Base-by-base conservation (phyloP, 805 yeast genomes). In the Cyberlindnera subsufficiens region DNA sequence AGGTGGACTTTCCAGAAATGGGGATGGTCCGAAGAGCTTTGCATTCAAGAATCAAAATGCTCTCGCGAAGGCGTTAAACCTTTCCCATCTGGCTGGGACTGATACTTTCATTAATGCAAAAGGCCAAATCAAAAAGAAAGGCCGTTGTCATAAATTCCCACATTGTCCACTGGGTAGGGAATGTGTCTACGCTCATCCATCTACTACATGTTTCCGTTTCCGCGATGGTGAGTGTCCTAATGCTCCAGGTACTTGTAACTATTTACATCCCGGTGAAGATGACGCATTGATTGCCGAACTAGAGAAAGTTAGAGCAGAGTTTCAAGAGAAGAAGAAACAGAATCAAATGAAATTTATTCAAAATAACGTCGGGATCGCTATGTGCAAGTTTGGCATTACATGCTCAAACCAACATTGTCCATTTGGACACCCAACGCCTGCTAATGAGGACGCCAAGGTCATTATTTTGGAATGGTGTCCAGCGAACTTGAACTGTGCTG, bases 341-440 rank as follows among this genome's bases (percentile, higher is more conserved):
- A 51, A 52, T 51, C 45, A 49, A 67, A 56, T 59, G 66, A 42
- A 43, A 16, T 41, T 38, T 19, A 45, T 39, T 3, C 57, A 52
- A 40, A 57, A 68, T 18, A 69, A 66, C 50, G 60, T 69, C 32
- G 81, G 82, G 42, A 72, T 77, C 44, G 74, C 76, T 3, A 56
- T 82, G 31, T 89, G 96, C 68, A 85, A 84, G 59, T 89, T 77
- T 63, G 93, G 91, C 38, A 69, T 73, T 19, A 62, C 77, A 32
- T 89, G 96, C 64, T 70, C 86, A 19, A 86, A 85, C 56, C 87
- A 80, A 47, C 65, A 77, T 48, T 89, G 96, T 68, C 87, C 89
- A 25, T 87, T 82, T 67, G 96, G 89, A 20, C 96, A 89, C 59
- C 96, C 97, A 36, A 86, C 96, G 0, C 93, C 95, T 2, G 84